These are phyloP conservation scores for Yamadazyma aaseri DNA, from an alignment of 1,139 yeast genomes.

Conservation along the genomic window DNA sequence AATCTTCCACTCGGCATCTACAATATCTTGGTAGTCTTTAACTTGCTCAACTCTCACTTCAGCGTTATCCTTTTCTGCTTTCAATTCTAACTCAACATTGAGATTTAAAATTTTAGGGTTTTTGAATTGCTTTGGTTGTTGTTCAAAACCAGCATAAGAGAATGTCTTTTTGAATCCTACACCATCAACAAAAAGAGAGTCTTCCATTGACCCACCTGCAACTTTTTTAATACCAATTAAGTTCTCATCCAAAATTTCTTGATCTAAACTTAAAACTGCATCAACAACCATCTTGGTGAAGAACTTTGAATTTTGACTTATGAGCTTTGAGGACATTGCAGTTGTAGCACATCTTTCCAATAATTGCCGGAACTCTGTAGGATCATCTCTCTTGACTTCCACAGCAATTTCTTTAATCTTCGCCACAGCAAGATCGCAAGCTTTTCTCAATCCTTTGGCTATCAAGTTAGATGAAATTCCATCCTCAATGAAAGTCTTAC, in stretches of 20 bases:
- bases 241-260: constrained; percentile 79
- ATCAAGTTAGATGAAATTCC: constrained; percentile 91
- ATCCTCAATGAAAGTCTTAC: constrained; percentile 88
- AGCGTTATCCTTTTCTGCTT: constrained; percentile 99
- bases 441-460: constrained; percentile 82
- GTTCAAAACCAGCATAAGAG: constrained; percentile 97
- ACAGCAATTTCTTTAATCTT: constrained; percentile 75
- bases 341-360: constrained; percentile 93
- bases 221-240: constrained; percentile 93
- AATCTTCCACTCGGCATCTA: constrained; percentile 98
- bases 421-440: constrained; percentile 73
- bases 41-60: constrained; percentile 96
- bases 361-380: constrained; percentile 63
- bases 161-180: constrained; percentile 97
- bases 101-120: constrained; percentile 82
- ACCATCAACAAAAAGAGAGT: constrained; percentile 83
- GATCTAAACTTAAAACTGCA: constrained; percentile 86
- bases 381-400: constrained; percentile 50
- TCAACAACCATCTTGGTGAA: constrained; percentile 97
- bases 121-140: constrained; percentile 84
- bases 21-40: constrained; percentile 90
- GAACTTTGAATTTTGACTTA: constrained; percentile 80
- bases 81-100: constrained; percentile 91
- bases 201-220: constrained; percentile 97
- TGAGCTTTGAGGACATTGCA: constrained; percentile 94